A percentile compares a stretch with the other conserved stretches of the same genome.
These are phyloP conservation scores for Agaricus sinodeliciosus DNA, from an alignment of 768 basidiomycete species.

Conservation along the genomic window DNA sequence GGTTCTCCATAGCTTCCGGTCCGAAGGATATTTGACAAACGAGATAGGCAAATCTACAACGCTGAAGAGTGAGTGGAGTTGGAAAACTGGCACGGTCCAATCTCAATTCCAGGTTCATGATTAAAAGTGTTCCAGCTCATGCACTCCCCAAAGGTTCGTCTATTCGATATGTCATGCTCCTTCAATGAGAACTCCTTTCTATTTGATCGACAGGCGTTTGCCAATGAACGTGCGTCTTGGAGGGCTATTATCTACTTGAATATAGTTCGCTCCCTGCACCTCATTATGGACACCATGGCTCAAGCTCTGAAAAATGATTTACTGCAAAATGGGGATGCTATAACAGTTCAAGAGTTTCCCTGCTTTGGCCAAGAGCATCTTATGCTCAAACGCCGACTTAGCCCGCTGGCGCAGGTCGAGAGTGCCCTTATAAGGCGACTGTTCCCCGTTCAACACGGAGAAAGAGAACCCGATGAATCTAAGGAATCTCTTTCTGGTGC, in stretches of 20 bases:
- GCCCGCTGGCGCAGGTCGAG: constrained; percentile 59
- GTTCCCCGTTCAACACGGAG: constrained; percentile 35
- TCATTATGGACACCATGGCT: constrained; percentile 52
- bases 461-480: constrained; percentile 22
- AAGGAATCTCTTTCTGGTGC: neutral
- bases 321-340: constrained; percentile 16
- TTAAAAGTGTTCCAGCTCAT: constrained; percentile 55
- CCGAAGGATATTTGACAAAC: neutral
- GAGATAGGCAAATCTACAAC: constrained; percentile 5
- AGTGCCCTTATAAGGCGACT: constrained; percentile 51
- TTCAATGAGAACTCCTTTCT: neutral
- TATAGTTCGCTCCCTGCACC: constrained; percentile 59
- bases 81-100: neutral
- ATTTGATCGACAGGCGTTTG: constrained; percentile 36
- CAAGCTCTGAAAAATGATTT: constrained; percentile 21
- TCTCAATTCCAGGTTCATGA: neutral
- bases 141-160: constrained; percentile 48
- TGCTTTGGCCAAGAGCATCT: constrained; percentile 37
- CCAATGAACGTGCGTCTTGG: constrained; percentile 58
- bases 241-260: constrained; percentile 64
- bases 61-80: neutral
- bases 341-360: constrained; percentile 21
- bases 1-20: constrained; percentile 14
- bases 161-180: neutral
- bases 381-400: constrained; percentile 51